A percentile compares a stretch with the other conserved stretches of the same genome.
Conservation (phyloP, 805 yeast genomes). For the Aciculoconidium aculeatum region DNA sequence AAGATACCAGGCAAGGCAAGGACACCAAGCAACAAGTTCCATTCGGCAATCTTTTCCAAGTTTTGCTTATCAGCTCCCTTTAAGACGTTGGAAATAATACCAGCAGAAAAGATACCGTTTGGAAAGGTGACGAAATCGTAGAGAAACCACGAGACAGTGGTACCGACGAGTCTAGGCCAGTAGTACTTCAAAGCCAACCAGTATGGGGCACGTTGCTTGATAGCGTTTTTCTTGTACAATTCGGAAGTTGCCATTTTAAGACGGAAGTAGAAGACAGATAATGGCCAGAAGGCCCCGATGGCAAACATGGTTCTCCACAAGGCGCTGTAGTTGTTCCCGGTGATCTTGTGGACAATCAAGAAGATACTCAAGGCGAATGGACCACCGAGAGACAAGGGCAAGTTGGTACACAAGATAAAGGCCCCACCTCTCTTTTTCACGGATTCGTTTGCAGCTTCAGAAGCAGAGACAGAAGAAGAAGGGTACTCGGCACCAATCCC, state of each 20-base stretch:
- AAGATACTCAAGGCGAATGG: conserved; percentile 69
- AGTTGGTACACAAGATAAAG: conserved; percentile 61
- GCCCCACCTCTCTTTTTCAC: conserved; percentile 59
- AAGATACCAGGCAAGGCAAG: conserved; percentile 69
- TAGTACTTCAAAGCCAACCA: conserved; percentile 56
- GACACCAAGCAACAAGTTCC: conserved; percentile 63
- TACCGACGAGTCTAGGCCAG: conserved; percentile 65
- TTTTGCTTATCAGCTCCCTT: conserved; percentile 23
- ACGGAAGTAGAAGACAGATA: conserved; percentile 66
- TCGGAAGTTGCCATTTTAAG: conserved; percentile 62
- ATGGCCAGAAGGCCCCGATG: conserved; percentile 62
- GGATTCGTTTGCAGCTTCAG: conserved; percentile 70
- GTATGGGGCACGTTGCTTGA: conserved; percentile 49
- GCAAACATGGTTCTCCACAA: conserved; percentile 70
- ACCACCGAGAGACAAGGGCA: conserved; percentile 71
- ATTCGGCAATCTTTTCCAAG: conserved; percentile 59
- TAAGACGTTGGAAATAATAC: conserved; percentile 50
- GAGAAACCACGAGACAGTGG: conserved; percentile 73
- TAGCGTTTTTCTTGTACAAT: conserved; percentile 59
- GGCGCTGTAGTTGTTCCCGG: conserved; percentile 35
- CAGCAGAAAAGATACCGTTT: conserved; percentile 61
- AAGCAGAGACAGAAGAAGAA: conserved; percentile 60
- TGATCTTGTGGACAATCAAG: conserved; percentile 59
- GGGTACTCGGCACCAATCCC: conserved; percentile 80
- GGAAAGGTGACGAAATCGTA: conserved; percentile 81